Percentiles rank a stretch among this genome's conserved stretches.
phyloP scores from a whole-genome alignment of 495 filamentous ascomycete genomes.

The Penicillium bialowiezense region DNA sequence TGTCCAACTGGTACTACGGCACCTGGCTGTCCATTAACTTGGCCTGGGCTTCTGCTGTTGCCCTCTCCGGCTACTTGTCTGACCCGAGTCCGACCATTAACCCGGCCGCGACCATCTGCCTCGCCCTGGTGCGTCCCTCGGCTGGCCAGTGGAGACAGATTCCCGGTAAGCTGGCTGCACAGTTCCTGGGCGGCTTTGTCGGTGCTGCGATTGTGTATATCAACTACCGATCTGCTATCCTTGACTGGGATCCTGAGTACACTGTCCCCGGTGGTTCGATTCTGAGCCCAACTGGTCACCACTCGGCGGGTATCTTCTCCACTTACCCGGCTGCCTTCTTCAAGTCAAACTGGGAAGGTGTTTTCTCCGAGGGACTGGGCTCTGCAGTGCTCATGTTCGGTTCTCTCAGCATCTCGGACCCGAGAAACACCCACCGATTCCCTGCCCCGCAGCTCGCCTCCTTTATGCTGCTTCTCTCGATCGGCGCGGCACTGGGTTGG shows the following conservation, averaged over 20 bases:
- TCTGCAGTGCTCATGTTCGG: constrained; percentile 37
- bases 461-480: constrained; percentile 31
- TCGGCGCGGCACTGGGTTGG: constrained; percentile 35
- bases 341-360: constrained; percentile 34
- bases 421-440: constrained; percentile 25
- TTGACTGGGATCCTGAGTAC: constrained; percentile 36
- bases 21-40: constrained; percentile 40
- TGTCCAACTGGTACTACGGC: constrained; percentile 37
- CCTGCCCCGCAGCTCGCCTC: constrained; percentile 28
- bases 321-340: constrained; percentile 29
- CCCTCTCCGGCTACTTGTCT: constrained; percentile 27
- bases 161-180: constrained; percentile 28
- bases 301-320: constrained; percentile 35
- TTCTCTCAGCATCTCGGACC: constrained; percentile 25
- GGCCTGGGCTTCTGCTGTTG: constrained; percentile 35
- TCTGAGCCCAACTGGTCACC: constrained; percentile 31
- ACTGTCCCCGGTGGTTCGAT: constrained; percentile 38
- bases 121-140: constrained; percentile 30
- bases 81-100: constrained; percentile 33
- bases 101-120: constrained; percentile 27
- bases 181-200: constrained; percentile 34
- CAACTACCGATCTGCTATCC: constrained; percentile 35
- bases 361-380: constrained; percentile 30
- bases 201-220: constrained; percentile 34
- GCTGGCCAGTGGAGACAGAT: constrained; percentile 29